Conservation (phyloP, 1,284 basidiomycete genomes). For the Moniliophthora roreri region DNA sequence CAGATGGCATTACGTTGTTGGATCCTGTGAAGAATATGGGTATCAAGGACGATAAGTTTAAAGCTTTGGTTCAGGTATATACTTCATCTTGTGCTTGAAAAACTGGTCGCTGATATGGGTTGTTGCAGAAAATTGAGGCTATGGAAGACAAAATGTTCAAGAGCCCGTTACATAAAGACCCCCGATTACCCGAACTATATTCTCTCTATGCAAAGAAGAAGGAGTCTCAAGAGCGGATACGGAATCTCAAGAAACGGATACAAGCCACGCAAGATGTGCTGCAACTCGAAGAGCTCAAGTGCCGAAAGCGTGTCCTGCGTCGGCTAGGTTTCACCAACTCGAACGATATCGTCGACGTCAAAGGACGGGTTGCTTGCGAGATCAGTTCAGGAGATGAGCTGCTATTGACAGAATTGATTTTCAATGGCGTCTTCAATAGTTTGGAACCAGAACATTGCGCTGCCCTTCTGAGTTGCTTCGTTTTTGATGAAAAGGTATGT, state of each 20-base stretch:
- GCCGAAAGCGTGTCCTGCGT: constrained; percentile 91
- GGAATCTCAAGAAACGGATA: constrained; percentile 81
- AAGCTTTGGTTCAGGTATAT: constrained; percentile 77
- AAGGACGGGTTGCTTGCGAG: constrained; percentile 98
- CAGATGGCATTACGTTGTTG: constrained; percentile 82
- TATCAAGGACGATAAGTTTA: constrained; percentile 94
- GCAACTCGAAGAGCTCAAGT: constrained; percentile 97
- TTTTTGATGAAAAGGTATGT: constrained; percentile 94
- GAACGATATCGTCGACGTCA: constrained; percentile 95
- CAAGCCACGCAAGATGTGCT: constrained; percentile 90
- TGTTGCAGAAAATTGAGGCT: constrained; percentile 78
- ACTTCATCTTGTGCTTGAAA: neutral
- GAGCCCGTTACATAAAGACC: constrained; percentile 74
- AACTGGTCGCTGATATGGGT: constrained; percentile 1
- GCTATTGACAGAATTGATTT: constrained; percentile 94
- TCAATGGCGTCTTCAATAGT: constrained; percentile 95
- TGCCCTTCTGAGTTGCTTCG: constrained; percentile 92
- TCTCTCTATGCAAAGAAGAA: constrained; percentile 81
- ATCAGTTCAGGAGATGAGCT: constrained; percentile 98
- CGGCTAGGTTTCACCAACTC: constrained; percentile 88
- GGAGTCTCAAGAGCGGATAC: constrained; percentile 68
- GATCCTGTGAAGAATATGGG: constrained; percentile 97
- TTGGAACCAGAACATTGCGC: constrained; percentile 92
- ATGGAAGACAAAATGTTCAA: constrained; percentile 83
- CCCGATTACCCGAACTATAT: constrained; percentile 77